Base-by-base conservation (phyloP, 2,329 filamentous ascomycete genomes). In the Penicillium sp. region DNA sequence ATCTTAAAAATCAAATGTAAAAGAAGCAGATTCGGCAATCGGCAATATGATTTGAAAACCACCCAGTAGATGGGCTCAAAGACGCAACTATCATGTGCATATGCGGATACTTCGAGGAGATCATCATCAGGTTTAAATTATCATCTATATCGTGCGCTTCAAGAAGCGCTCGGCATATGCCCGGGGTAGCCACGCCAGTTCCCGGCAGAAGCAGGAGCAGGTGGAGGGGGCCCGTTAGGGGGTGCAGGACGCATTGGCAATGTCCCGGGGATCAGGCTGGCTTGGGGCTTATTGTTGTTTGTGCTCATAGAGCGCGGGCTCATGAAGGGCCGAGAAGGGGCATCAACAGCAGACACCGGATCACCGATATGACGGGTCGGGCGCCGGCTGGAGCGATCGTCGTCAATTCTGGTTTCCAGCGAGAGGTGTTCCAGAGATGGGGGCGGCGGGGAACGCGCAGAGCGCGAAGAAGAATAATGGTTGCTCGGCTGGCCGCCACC, bases 181-280 rank as follows among this genome's bases (percentile, higher is more conserved):
- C 63, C 56, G 4, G 65, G 54, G 29, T 68, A 67, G n/a, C 62
- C 65, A 45, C 67, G 63, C 67, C 68, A 70, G 29, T 59, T 65
- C 31, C 63, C 65, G 8, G 65, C 61, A 9, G 70, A 64, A 29
- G 69, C 63, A 2, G 77, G 85, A n/a, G 85, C 82, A 21, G 87
- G 82, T 49, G 85, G 85, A 31, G 88, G 77, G 9, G 83, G 80
- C 11, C 83, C 84, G 9, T 79, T 83, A 3, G 83, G 82, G 7
- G 87, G 85, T 29, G 82, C 86, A 45, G 84, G 81, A 47, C 88
- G 84, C 57, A 89, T 82, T 1, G 89, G 87, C 49, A 92, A 77
- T 35, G 81, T 83, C 54, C 88, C 88, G 3, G 83, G 85, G 50
- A 75, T 71, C 46, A 76, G 59, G 26, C 67, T 73, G 52, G 70